Evolutionary conservation across 495 filamentous ascomycete genomes (phyloP), one percentile per base, ranked within the genome.

Genomic region (Hyaloscypha finlandica): DNA sequence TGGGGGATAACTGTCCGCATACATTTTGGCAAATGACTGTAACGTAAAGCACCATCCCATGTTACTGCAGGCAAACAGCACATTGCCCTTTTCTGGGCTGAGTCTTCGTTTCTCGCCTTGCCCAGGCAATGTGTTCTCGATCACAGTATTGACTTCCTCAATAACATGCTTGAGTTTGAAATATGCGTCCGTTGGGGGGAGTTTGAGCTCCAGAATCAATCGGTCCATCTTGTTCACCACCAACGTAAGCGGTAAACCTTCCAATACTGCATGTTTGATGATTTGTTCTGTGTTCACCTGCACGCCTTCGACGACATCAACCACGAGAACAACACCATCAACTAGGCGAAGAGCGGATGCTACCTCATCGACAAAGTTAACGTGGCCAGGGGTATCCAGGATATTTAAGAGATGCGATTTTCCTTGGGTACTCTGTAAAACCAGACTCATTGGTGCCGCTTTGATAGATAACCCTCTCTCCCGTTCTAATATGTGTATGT

Each of bases 101-200:
- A 99, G 72, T 69, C 96, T 88, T 77, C 86, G 83, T 66, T 81
- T 84, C 74, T 91, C 92, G 16, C 94, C 94, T 71, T 88, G 88
- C 3, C 93, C 93, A 4, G 95, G 95, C 12, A 94, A 80, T 8
- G 90, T 87, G 73, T 88, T 92, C 69, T 97, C 94, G 74, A 99
- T 98, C 71, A 93, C 82, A 0, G 92, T 97, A 77, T 99, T 99
- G 73, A 98, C 92, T 77, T 98, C 92, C 77, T 99, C 95, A 71
- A 99, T 89, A 29, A 97, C 94, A 78, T 98, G 94, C 74, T 97
- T 98, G 59, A 99, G 77, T 79, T 99, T 99, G 85, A 97, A 98
- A 76, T 98, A 99, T 30, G 95, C 95, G 75, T 99, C 95, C 68
- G 88, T 91, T 5, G 96, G 96, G 1, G 96, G 96, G 19, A 99